A percentile compares a stretch with the other conserved stretches of the same genome.
Evolutionary conservation across 129 eudicot genomes (phyloP).

Genomic region (Chrysanthemum makinoi): DNA sequence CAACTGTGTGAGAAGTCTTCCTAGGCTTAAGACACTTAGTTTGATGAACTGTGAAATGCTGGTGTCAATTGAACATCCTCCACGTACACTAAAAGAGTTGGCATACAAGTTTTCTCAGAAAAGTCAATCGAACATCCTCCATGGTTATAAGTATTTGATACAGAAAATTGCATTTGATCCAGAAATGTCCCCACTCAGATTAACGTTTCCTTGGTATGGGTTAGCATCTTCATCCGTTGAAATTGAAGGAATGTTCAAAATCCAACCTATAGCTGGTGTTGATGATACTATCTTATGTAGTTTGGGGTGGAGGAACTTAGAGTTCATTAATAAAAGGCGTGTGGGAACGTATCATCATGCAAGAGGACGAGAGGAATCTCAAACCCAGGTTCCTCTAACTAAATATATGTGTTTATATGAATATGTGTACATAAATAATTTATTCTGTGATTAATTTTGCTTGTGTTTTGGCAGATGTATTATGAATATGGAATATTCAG

Average conservation of each 20-base stretch:
- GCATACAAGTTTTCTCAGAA: too few relatives aligned
- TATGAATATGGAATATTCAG: constrained; percentile 26
- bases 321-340: background rate
- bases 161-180: constrained; percentile 7
- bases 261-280: constrained; percentile 13
- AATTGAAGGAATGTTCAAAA: constrained; percentile 19
- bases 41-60: background rate
- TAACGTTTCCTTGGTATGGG: background rate
- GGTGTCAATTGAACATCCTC: constrained; percentile 17
- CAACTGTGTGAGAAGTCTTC: constrained; percentile 1
- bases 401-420: background rate
- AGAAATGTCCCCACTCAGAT: constrained; percentile 17
- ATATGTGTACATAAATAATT: background rate
- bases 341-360: background rate
- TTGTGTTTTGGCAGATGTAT: constrained; percentile 14
- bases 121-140: too few relatives aligned
- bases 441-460: background rate
- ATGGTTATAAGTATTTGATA: background rate
- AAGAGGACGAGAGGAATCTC: background rate
- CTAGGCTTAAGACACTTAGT: background rate
- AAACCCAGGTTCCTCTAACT: constrained; percentile 21
- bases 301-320: background rate
- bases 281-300: background rate
- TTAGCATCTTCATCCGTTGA: constrained; percentile 14
- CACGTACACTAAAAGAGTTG: background rate